Conservation (phyloP, 352 stramenopile genomes). For the Phytophthora hibernalis region DNA sequence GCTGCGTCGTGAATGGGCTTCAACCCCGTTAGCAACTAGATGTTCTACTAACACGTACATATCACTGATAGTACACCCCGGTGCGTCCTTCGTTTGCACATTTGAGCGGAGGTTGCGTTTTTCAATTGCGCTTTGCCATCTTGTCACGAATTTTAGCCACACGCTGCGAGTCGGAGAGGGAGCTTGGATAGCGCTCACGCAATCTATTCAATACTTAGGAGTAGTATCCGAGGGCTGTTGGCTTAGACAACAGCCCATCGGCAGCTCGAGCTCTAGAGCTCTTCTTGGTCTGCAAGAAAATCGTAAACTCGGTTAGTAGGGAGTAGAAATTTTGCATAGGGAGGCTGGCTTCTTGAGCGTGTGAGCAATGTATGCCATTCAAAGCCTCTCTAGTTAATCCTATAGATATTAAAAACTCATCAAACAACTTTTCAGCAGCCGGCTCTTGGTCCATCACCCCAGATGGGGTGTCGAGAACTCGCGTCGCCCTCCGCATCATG, state of each 20-base stretch:
- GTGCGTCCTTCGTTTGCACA: not conserved
- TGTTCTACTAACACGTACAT: too few relatives aligned
- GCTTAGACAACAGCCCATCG: not conserved
- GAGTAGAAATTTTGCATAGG: not conserved
- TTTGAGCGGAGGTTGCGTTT: not conserved
- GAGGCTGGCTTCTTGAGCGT: not conserved
- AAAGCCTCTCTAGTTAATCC: too few relatives aligned
- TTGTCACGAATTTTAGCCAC: not conserved
- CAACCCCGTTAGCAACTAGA: not conserved
- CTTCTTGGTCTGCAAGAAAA: too few relatives aligned
- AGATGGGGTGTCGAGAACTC: too few relatives aligned
- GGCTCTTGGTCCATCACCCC: too few relatives aligned
- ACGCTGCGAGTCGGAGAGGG: too few relatives aligned
- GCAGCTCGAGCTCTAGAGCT: not conserved
- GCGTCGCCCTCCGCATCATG: too few relatives aligned
- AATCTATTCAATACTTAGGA: not conserved
- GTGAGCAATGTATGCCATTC: not conserved
- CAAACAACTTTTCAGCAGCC: too few relatives aligned
- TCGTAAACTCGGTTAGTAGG: not conserved
- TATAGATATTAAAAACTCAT: too few relatives aligned
- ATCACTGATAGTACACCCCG: too few relatives aligned
- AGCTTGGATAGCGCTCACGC: too few relatives aligned
- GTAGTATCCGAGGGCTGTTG: not conserved
- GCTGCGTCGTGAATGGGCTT: not conserved
- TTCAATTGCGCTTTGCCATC: not conserved